These are phyloP conservation scores for Cytospora piceae DNA, from an alignment of 2,329 filamentous ascomycete species.

Conservation along the genomic window DNA sequence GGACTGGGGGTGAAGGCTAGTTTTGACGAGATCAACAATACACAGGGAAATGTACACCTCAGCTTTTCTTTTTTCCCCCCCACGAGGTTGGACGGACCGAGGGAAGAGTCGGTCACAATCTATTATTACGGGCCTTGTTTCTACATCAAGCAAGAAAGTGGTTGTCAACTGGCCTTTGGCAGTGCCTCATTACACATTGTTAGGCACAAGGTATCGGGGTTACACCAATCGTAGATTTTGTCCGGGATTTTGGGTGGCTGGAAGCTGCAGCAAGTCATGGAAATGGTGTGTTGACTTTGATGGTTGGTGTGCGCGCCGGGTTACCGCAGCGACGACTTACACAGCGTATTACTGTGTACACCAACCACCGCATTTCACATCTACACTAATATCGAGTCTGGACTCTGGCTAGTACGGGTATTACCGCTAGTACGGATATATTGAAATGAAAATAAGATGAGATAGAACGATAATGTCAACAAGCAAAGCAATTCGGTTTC, in stretches of 20 bases:
- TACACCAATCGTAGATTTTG: neutral
- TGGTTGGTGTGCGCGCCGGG: neutral
- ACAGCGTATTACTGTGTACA: neutral
- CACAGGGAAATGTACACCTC: neutral
- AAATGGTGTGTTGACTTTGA: neutral
- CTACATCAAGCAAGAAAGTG: neutral
- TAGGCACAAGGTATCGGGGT: neutral
- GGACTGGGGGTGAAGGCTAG: constrained; percentile 11
- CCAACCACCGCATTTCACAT: neutral
- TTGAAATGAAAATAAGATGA: neutral
- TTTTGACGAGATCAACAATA: constrained; percentile 11
- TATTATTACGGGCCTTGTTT: neutral
- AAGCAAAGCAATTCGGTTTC: neutral
- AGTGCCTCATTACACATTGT: neutral
- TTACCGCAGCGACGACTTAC: neutral
- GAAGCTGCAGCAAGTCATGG: neutral
- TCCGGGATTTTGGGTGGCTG: neutral
- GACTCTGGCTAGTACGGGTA: no score
- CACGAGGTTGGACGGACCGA: neutral
- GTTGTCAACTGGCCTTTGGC: neutral
- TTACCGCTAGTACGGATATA: no score
- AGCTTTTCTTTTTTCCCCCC: neutral
- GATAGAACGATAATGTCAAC: neutral
- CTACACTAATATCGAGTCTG: neutral
- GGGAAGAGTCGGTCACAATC: neutral